Base-by-base conservation (phyloP, 306 rosid species). In the Prunus davidiana region DNA sequence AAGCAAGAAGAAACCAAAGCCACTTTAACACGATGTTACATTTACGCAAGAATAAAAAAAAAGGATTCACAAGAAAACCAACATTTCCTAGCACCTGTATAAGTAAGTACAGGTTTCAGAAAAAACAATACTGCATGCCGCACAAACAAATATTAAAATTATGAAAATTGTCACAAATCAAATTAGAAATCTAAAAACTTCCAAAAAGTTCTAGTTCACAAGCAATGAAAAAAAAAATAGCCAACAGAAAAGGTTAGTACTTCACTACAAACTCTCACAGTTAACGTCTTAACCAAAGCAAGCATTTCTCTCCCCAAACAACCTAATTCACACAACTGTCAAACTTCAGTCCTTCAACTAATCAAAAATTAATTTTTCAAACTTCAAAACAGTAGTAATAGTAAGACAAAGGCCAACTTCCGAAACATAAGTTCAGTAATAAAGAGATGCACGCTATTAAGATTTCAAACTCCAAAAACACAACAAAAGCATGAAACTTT, bases 241-340 rank as follows among this genome's bases (percentile, higher is more conserved):
- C 18, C 19, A 8, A 2, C 61, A 74, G 10, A 25, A 41, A 56
- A 50, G 54, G 64, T 12, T 50, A 10, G 24, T 18, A 57, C 57
- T 24, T n/a, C 79, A 56, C 68, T 57, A 49, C 57, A 73, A 50
- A 71, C n/a, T 71, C 51, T 9, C 77, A 43, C 19, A 43, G 1
- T 34, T 52, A 13, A 30, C 14, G 69, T 51, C 71, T 51, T 7
- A 80, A 74, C 69, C 72, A 41, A 71, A 68, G 68, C 77, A 71
- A 66, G 49, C 27, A 3, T 69, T 55, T 22, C 69, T 64, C 16
- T 38, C n/a, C 58, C 57, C 43, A 76, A 67, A 64, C 32, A 77
- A 67, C 78, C 73, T 34, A 61, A 38, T 51, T 56, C 66, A 67
- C 64, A 54, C 58, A 80, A 16, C 28, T 49, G 54, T 14, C 18